phyloP scores from a whole-genome alignment of 2,329 filamentous ascomycete genomes.

The Plectosphaerella plurivora region DNA sequence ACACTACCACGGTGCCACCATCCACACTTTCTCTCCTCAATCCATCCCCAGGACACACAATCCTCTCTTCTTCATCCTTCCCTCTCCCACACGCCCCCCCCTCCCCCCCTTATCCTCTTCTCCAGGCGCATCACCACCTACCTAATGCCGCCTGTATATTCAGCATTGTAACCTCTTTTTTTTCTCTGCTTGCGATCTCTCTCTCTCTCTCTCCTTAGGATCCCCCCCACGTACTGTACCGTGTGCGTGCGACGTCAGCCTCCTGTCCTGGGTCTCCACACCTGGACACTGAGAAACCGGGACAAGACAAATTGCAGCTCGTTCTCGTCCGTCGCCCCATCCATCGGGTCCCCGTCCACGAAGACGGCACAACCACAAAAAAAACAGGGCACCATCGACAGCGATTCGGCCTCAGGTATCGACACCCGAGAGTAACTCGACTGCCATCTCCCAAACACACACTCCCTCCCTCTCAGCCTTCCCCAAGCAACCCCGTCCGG shows the following conservation, averaged over 20 bases:
- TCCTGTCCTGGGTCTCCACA: background rate
- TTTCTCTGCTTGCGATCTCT: constrained; percentile 1
- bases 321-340: background rate
- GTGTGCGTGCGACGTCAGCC: background rate
- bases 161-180: constrained; percentile 10
- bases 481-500: too few species aligned
- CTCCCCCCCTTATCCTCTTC: constrained; percentile 11
- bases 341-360: background rate
- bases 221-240: background rate
- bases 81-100: constrained; percentile 1
- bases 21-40: too few species aligned
- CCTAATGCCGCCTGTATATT: constrained; percentile 15
- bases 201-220: background rate
- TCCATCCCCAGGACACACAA: background rate
- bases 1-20: too few species aligned
- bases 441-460: too few species aligned
- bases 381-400: constrained; percentile 1
- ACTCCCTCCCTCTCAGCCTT: too few species aligned
- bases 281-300: background rate
- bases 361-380: background rate
- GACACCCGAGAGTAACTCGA: too few species aligned
- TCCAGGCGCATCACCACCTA: constrained; percentile 14
- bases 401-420: too few species aligned
- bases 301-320: background rate
- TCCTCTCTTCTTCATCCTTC: background rate